Percentiles rank a stretch among this genome's conserved stretches.
Evolutionary conservation across 352 stramenopile species (phyloP).

Genomic region (Phytopythium montanum): DNA sequence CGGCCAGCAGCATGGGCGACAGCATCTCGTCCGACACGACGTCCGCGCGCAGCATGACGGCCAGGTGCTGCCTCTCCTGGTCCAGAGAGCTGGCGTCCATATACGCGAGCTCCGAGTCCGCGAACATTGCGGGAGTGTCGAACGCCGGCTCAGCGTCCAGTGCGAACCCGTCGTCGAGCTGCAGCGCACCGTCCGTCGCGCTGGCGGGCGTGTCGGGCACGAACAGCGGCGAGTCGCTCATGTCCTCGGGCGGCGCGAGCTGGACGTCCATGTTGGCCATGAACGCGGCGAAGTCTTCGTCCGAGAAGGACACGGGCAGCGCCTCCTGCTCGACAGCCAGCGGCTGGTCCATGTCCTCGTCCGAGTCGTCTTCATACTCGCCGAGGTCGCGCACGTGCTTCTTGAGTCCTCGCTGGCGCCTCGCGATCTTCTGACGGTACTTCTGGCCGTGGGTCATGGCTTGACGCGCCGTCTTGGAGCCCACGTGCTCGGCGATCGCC

Average conservation of each 20-base stretch:
- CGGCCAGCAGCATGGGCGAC: conserved; percentile 10
- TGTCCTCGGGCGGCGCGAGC: conserved; percentile 6
- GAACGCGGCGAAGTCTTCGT: conserved; percentile 23
- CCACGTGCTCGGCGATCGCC: conserved; percentile 41
- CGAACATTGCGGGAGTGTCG: background rate
- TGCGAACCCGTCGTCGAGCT: conserved; percentile 13
- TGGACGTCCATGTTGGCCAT: conserved; percentile 21
- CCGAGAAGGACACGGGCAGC: conserved; percentile 15
- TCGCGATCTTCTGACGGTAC: conserved; percentile 77
- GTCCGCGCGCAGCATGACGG: conserved; percentile 23
- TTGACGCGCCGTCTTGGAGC: conserved; percentile 76
- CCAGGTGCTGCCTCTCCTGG: conserved; percentile 27
- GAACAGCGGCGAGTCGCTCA: conserved; percentile 22
- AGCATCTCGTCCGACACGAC: conserved; percentile 19
- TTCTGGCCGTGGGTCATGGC: conserved; percentile 94
- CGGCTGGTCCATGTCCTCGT: conserved; percentile 10
- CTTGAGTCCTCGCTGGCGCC: conserved; percentile 34
- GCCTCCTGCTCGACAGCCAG: conserved; percentile 16
- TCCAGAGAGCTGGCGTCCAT: conserved; percentile 9
- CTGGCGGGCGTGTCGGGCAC: conserved; percentile 7
- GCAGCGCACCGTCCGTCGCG: background rate
- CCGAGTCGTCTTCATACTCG: conserved; percentile 17
- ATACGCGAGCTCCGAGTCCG: conserved; percentile 6
- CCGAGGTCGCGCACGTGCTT: conserved; percentile 29
- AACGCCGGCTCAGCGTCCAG: conserved; percentile 2